These are phyloP conservation scores for Termitomyces sp. DNA, from an alignment of 768 basidiomycete species.

Conservation along the genomic window DNA sequence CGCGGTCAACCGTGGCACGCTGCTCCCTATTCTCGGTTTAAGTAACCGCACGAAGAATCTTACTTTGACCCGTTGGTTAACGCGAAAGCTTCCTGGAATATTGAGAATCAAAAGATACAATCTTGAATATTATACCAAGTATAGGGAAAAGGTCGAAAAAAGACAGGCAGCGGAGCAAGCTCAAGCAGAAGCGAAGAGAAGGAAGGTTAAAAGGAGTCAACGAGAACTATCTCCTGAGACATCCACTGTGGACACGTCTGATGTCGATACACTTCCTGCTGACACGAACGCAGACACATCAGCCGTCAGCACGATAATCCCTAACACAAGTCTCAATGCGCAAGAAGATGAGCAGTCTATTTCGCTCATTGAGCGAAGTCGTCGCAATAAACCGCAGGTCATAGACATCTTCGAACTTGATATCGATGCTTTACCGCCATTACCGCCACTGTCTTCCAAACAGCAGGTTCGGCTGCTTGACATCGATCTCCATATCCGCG, in stretches of 20 bases:
- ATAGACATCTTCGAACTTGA: constrained; percentile 29
- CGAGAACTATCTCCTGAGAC: background rate
- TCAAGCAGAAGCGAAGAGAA: background rate
- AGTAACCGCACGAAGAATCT: constrained; percentile 55
- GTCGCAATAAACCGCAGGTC: constrained; percentile 6
- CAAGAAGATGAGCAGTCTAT: background rate
- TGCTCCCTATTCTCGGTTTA: constrained; percentile 53
- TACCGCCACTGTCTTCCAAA: constrained; percentile 6
- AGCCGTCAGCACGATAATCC: background rate
- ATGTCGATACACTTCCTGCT: background rate
- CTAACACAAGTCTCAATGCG: constrained; percentile 1
- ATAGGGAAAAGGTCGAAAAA: constrained; percentile 18
- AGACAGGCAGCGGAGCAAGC: constrained; percentile 13
- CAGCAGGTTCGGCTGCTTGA: constrained; percentile 37
- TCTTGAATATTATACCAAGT: constrained; percentile 33
- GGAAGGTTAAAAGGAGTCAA: background rate
- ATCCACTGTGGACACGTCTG: background rate
- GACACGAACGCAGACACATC: background rate
- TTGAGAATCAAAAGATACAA: constrained; percentile 45
- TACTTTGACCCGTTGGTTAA: constrained; percentile 57
- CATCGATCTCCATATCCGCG: constrained; percentile 46
- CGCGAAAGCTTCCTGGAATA: constrained; percentile 36
- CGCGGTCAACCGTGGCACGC: constrained; percentile 45
- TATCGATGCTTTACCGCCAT: constrained; percentile 21
- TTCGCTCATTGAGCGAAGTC: constrained; percentile 3